phyloP scores from a whole-genome alignment of 1,284 basidiomycete species.

The Sporisorium iseilematis-ciliati region DNA sequence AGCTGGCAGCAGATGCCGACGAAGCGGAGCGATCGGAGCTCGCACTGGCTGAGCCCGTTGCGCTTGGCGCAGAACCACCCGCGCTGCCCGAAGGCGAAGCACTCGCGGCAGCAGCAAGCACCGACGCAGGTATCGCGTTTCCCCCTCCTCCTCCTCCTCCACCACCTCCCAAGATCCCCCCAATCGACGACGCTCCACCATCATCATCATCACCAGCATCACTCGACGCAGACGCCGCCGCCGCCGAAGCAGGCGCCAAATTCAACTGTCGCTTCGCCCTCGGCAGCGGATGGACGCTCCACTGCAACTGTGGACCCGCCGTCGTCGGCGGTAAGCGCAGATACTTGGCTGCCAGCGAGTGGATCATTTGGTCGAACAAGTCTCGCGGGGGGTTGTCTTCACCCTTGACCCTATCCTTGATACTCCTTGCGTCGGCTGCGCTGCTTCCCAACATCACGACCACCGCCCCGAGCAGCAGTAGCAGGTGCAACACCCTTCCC shows the following conservation, averaged over 20 bases:
- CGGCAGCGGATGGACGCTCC: slow-evolving; percentile 37
- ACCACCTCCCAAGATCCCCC: background rate
- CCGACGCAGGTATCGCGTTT: slow-evolving; percentile 19
- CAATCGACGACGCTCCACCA: background rate
- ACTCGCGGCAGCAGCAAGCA: slow-evolving; percentile 17
- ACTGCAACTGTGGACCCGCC: slow-evolving; percentile 7
- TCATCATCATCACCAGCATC: background rate
- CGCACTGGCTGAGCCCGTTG: background rate
- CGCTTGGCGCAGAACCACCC: background rate
- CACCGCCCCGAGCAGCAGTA: background rate
- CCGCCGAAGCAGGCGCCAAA: too few species aligned
- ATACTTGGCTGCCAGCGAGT: slow-evolving; percentile 19
- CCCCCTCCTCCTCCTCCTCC: slow-evolving; percentile 5
- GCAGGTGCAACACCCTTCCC: background rate
- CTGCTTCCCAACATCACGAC: background rate
- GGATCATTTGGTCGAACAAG: slow-evolving; percentile 38
- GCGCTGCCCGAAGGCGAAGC: background rate
- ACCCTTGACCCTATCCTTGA: background rate
- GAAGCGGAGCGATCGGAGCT: slow-evolving; percentile 11
- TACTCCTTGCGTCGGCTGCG: background rate
- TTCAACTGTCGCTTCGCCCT: slow-evolving; percentile 23
- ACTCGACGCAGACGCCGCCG: background rate
- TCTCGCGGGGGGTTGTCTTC: slow-evolving; percentile 13
- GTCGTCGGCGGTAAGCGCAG: background rate
- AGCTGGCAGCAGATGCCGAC: background rate